Percentiles rank a stretch among this genome's conserved stretches.
These are phyloP conservation scores for Lodderomyces jiufengensis DNA, from an alignment of 1,139 yeast species.

Conservation along the genomic window DNA sequence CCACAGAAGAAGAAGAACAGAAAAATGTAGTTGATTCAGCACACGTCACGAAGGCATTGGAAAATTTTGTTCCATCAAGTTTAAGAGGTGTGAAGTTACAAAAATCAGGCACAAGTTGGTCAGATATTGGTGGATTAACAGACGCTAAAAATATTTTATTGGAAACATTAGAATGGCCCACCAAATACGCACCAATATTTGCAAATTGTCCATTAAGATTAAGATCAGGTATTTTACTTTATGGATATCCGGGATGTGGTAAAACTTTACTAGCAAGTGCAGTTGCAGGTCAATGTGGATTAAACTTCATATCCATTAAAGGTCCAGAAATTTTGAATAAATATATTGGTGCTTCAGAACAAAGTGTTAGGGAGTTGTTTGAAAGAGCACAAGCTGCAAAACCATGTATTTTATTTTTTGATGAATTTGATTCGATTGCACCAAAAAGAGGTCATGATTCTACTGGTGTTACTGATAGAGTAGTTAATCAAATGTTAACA, in stretches of 20 bases:
- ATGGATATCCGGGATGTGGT: slow-evolving; percentile 98
- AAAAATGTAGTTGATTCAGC: slow-evolving; percentile 17
- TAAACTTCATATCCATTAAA: slow-evolving; percentile 88
- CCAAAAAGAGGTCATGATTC: slow-evolving; percentile 98
- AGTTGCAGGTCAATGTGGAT: slow-evolving; percentile 90
- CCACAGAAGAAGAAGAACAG: slow-evolving; percentile 7
- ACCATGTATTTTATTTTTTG: slow-evolving; percentile 92
- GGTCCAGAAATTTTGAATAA: slow-evolving; percentile 96
- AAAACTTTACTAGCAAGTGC: slow-evolving; percentile 92
- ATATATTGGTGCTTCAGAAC: slow-evolving; percentile 97
- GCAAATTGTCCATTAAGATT: slow-evolving; percentile 81
- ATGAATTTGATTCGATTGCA: slow-evolving; percentile 95
- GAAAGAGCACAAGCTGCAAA: slow-evolving; percentile 93
- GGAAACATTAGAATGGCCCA: slow-evolving; percentile 97
- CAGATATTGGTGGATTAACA: slow-evolving; percentile 81
- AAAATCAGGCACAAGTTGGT: slow-evolving; percentile 74
- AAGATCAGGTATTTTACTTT: slow-evolving; percentile 83
- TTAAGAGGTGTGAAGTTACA: slow-evolving; percentile 84
- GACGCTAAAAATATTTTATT: slow-evolving; percentile 73
- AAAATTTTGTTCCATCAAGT: slow-evolving; percentile 74
- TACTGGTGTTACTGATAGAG: slow-evolving; percentile 96
- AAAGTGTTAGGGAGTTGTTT: slow-evolving; percentile 86
- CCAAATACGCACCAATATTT: slow-evolving; percentile 91
- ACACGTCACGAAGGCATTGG: slow-evolving; percentile 55
- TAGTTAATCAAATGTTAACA: slow-evolving; percentile 92